Base-by-base conservation (phyloP, 1,284 basidiomycete genomes). In the Ganoderma multipileum region DNA sequence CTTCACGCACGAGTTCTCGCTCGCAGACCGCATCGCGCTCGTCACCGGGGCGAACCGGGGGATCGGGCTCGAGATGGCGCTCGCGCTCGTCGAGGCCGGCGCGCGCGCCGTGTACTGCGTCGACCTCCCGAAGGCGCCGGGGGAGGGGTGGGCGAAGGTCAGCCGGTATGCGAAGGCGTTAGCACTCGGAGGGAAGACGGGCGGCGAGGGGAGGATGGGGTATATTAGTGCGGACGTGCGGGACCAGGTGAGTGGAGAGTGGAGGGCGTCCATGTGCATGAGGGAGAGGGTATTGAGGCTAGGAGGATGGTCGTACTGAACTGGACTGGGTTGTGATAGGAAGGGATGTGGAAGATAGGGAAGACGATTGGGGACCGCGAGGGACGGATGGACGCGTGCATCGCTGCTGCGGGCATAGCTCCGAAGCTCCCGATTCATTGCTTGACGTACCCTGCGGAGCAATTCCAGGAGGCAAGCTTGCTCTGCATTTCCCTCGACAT, bases 41-140 rank as follows among this genome's bases (percentile, higher is more conserved):
- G 89, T 95, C 50, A 91, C 93, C 0, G 93, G 93, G 8, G 94
- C 85, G 2, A 93, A 93, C 74, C 85, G 94, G 55, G 94, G 94
- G 1, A 85, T 96, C 9, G 94, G 95, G 2, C 85, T 96, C 42
- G 93, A 94, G 79, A 91, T 93, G 86, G 92, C 93, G 28, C 83
- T 94, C 67, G 87, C 90, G 1, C 81, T 94, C 38, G 86, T 89
- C 41, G 94, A 96, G 80, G 89, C 89, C 2, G 94, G 93, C 59
- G 92, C 93, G 5, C 84, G 90, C 7, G 87, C 82, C 2, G 88
- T 96, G 0, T 93, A 94, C 77, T 94, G 91, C 74, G 79, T 95
- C 38, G 95, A 96, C 78, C 81, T 95, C 6, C 87, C 91, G 2
- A 74, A 82, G 61, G 79, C 81, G 58, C 91, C 95, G 0, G 88